phyloP scores from a whole-genome alignment of 139 green algal species.

The Coelastrella sp. region DNA sequence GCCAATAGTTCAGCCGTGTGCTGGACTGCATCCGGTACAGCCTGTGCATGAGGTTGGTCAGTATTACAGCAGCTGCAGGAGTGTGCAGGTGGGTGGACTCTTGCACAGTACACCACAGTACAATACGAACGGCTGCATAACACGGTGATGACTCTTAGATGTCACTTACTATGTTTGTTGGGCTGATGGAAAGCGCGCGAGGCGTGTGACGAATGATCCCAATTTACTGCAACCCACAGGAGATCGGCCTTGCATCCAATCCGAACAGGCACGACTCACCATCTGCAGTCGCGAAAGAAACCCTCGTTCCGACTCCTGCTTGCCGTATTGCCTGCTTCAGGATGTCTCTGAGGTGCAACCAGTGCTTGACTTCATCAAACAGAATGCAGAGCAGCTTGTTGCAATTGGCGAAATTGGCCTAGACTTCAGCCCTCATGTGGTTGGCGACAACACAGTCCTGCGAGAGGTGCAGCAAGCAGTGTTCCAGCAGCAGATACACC shows the following conservation, averaged over 20 bases:
- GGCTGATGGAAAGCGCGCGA: too few relatives aligned
- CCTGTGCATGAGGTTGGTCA: slow-evolving; percentile 18
- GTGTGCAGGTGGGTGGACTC: slow-evolving; percentile 1
- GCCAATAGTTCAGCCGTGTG: slow-evolving; percentile 23
- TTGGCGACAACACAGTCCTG: background rate
- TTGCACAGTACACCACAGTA: too few relatives aligned
- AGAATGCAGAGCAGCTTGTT: slow-evolving; percentile 12
- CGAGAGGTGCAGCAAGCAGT: slow-evolving; percentile 30
- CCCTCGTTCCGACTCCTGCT: too few relatives aligned
- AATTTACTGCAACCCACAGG: too few relatives aligned
- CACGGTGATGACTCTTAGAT: too few relatives aligned
- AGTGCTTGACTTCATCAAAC: slow-evolving; percentile 25
- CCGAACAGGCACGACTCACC: too few relatives aligned
- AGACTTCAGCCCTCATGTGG: slow-evolving; percentile 34
- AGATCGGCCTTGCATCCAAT: too few relatives aligned
- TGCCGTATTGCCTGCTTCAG: background rate
- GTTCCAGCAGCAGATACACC: slow-evolving; percentile 23
- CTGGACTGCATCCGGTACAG: slow-evolving; percentile 36
- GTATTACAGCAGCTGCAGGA: slow-evolving; percentile 43
- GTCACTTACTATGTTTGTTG: too few relatives aligned
- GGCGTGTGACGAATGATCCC: too few relatives aligned
- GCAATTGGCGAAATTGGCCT: slow-evolving; percentile 35
- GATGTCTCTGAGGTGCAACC: background rate
- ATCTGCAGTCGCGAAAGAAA: too few relatives aligned
- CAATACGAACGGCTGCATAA: too few relatives aligned